Evolutionary conservation across 768 basidiomycete genomes (phyloP).

Genomic region (Trametes sanguinea): DNA sequence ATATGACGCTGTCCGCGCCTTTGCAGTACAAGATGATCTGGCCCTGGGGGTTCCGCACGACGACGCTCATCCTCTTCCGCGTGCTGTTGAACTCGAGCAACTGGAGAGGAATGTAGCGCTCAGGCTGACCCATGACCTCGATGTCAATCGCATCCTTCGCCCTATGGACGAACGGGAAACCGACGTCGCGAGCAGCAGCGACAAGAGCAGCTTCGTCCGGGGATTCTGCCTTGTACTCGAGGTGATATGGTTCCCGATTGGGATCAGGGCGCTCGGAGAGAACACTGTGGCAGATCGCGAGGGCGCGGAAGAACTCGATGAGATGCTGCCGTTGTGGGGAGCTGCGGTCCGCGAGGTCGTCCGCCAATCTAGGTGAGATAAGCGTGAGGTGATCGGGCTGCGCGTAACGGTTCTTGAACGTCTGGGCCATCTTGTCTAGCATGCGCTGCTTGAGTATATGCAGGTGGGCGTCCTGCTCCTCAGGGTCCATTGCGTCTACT

Average conservation of each 20-base stretch:
- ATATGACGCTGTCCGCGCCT: constrained; percentile 96
- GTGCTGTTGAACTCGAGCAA: constrained; percentile 93
- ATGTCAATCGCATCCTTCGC: constrained; percentile 79
- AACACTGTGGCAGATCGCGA: constrained; percentile 93
- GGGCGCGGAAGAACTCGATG: constrained; percentile 87
- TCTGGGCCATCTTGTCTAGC: constrained; percentile 69
- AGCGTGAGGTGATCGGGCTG: constrained; percentile 83
- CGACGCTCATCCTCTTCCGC: constrained; percentile 93
- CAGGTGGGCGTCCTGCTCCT: constrained; percentile 71
- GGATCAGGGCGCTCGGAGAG: constrained; percentile 77
- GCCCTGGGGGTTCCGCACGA: constrained; percentile 85
- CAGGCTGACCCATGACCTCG: constrained; percentile 87
- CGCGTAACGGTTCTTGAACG: constrained; percentile 87
- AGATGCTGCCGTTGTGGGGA: constrained; percentile 65
- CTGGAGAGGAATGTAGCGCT: constrained; percentile 77
- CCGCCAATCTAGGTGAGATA: constrained; percentile 81
- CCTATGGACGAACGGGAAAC: constrained; percentile 86
- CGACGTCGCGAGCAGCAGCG: constrained; percentile 86
- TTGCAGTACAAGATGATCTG: constrained; percentile 86
- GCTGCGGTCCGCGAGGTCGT: constrained; percentile 66
- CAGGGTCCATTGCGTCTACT: constrained; percentile 62
- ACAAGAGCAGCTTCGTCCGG: constrained; percentile 96
- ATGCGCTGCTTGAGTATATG: constrained; percentile 69
- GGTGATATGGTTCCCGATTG: constrained; percentile 53
- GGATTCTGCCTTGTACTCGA: constrained; percentile 95